These are phyloP conservation scores for Apiotrichum siamense DNA, from an alignment of 1,284 basidiomycete genomes.

Conservation along the genomic window DNA sequence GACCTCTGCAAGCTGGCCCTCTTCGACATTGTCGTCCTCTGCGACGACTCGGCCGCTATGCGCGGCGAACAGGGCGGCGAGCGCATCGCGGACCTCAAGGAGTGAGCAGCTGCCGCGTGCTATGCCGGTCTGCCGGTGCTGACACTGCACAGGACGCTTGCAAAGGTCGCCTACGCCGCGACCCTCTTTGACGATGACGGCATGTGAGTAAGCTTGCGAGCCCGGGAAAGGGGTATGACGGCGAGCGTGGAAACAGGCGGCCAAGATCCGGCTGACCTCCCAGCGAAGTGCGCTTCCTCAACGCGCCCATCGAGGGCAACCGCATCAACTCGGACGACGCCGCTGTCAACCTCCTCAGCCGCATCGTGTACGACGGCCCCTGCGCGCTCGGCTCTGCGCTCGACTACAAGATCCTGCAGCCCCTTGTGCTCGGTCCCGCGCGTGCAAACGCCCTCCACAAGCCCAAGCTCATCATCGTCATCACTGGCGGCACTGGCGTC, in stretches of 20 bases:
- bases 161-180: constrained; percentile 45
- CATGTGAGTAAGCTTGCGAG: too few species aligned
- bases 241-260: constrained; percentile 6
- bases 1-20: constrained; percentile 16
- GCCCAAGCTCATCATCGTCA: constrained; percentile 47
- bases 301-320: constrained; percentile 47
- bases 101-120: constrained; percentile 20
- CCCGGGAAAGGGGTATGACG: too few species aligned
- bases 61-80: constrained; percentile 11
- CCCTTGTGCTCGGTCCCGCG: constrained; percentile 48
- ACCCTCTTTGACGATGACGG: constrained; percentile 50
- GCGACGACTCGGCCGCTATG: constrained; percentile 16
- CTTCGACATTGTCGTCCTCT: constrained; percentile 16
- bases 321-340: constrained; percentile 44
- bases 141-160: constrained; percentile 31
- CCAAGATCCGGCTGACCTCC: constrained; percentile 22
- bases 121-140: neutral
- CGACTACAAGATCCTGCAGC: constrained; percentile 48
- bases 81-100: constrained; percentile 40
- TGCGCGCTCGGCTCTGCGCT: constrained; percentile 41
- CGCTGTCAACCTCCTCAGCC: constrained; percentile 31
- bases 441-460: constrained; percentile 42
- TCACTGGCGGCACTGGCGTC: constrained; percentile 35
- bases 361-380: constrained; percentile 34
- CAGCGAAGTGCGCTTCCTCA: constrained; percentile 48